phyloP scores from a whole-genome alignment of 768 basidiomycete species.

The Coprinellus micaceus region DNA sequence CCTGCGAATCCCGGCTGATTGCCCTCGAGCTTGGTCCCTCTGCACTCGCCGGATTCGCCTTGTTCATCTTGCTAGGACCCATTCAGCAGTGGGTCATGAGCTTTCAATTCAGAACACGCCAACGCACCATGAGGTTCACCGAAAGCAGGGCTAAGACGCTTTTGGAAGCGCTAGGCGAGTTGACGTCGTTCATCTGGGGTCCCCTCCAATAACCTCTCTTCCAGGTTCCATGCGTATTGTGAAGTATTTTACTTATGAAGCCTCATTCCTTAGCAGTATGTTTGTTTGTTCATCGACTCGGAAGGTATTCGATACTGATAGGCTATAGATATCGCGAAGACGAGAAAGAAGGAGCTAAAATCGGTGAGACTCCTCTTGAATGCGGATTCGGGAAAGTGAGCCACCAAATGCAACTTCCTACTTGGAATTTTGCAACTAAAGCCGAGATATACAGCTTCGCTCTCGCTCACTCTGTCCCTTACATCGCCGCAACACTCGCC shows the following conservation, averaged over 20 bases:
- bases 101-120: constrained; percentile 49
- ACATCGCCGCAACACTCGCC: constrained; percentile 61
- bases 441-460: constrained; percentile 37
- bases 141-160: constrained; percentile 60
- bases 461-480: constrained; percentile 55
- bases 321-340: constrained; percentile 46
- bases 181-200: no score
- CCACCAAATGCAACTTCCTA: background rate
- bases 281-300: constrained; percentile 6
- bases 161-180: constrained; percentile 57
- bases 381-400: constrained; percentile 60
- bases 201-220: no score
- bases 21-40: constrained; percentile 58
- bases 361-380: constrained; percentile 57
- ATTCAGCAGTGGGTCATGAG: constrained; percentile 64
- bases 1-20: background rate
- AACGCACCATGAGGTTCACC: constrained; percentile 56
- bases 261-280: constrained; percentile 61
- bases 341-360: constrained; percentile 51
- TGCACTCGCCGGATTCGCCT: constrained; percentile 64
- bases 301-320: background rate
- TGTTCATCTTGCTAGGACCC: constrained; percentile 61
- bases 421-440: constrained; percentile 9
- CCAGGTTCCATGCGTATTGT: constrained; percentile 66
- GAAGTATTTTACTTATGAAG: constrained; percentile 73